Conservation (phyloP, 1,284 basidiomycete genomes). For the Omphalotus olearius region DNA sequence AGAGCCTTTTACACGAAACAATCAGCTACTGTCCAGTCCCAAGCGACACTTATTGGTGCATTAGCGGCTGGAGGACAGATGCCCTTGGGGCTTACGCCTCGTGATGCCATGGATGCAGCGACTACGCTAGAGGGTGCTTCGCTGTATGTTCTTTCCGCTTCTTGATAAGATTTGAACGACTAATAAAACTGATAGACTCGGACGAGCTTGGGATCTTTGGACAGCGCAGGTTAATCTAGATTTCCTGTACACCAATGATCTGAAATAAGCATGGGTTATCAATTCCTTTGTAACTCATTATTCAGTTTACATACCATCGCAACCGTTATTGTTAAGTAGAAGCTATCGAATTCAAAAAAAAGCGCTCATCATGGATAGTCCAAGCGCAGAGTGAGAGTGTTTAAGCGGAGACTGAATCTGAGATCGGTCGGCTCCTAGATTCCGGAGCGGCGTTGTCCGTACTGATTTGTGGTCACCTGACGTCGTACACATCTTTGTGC, state of each 20-base stretch:
- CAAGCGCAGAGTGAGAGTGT: too few species aligned
- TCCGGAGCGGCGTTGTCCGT: too few species aligned
- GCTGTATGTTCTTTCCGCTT: conserved; percentile 6
- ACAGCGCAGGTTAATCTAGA: conserved; percentile 10
- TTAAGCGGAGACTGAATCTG: too few species aligned
- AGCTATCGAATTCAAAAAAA: too few species aligned
- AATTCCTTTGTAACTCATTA: too few species aligned
- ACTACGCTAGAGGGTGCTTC: conserved; percentile 7
- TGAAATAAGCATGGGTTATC: not conserved
- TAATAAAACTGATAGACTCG: not conserved
- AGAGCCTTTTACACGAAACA: conserved; percentile 17
- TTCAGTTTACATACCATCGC: too few species aligned
- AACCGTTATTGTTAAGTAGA: too few species aligned
- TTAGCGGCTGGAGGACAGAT: conserved; percentile 6
- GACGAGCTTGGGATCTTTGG: conserved; percentile 12
- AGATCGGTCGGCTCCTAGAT: too few species aligned
- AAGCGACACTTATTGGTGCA: conserved; percentile 15
- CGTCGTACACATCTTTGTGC: too few species aligned
- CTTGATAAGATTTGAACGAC: not conserved
- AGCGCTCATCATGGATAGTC: too few species aligned
- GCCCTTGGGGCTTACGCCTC: conserved; percentile 10
- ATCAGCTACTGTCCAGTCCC: conserved; percentile 17
- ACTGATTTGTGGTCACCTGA: too few species aligned
- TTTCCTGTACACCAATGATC: conserved; percentile 6
- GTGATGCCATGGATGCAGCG: conserved; percentile 16